A percentile compares a stretch with the other conserved stretches of the same genome.
Conservation (phyloP, 1,284 basidiomycete genomes). For the Stereum hirsutum region DNA sequence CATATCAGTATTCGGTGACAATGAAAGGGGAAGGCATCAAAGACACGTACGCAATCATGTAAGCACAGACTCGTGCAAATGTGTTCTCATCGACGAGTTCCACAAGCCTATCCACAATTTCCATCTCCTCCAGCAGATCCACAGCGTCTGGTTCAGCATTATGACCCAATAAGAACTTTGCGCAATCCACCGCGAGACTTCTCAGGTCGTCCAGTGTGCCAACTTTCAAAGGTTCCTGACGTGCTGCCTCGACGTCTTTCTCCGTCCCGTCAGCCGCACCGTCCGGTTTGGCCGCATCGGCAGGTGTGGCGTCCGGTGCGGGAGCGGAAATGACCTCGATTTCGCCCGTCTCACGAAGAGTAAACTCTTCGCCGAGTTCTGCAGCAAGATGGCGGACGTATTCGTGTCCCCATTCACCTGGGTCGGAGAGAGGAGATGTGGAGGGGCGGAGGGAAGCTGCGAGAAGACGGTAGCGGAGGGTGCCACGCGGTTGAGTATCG, state of each 20-base stretch:
- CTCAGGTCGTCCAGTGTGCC: conserved; percentile 71
- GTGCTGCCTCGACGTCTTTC: conserved; percentile 5
- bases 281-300: conserved; percentile 15
- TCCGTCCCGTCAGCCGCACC: conserved; percentile 6
- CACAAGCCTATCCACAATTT: conserved; percentile 78
- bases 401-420: conserved; percentile 98
- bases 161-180: conserved; percentile 87
- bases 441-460: conserved; percentile 64
- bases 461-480: conserved; percentile 84
- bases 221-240: conserved; percentile 13
- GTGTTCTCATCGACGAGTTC: conserved; percentile 83
- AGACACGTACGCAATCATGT: conserved; percentile 82
- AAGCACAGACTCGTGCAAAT: conserved; percentile 89
- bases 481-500: conserved; percentile 91
- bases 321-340: conserved; percentile 26
- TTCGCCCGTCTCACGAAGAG: conserved; percentile 33
- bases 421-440: conserved; percentile 68
- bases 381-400: conserved; percentile 97
- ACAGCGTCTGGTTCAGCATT: conserved; percentile 99
- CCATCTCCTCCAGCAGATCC: conserved; percentile 90
- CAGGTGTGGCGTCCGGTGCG: conserved; percentile 21
- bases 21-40: neutral
- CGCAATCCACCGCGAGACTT: conserved; percentile 77
- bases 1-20: conserved; percentile 4
- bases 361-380: conserved; percentile 94